These are phyloP conservation scores for Sanghuangporus baumii DNA, from an alignment of 1,284 basidiomycete species.

Conservation along the genomic window DNA sequence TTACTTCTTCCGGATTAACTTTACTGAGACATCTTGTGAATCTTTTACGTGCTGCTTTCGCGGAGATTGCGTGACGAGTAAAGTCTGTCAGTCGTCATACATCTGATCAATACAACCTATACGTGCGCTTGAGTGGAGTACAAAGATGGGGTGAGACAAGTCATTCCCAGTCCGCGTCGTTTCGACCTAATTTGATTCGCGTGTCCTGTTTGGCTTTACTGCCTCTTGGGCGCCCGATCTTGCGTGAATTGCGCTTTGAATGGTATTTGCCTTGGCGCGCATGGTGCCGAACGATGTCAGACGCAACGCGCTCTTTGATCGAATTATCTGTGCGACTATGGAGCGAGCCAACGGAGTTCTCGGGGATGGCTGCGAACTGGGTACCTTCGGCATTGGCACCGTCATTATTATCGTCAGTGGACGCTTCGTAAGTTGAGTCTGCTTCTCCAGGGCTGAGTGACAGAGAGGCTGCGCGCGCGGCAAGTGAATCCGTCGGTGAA, in stretches of 20 bases:
- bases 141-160: neutral
- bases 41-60: no score
- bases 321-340: neutral
- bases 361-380: neutral
- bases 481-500: slow-evolving; percentile 32
- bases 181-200: slow-evolving; percentile 55
- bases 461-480: slow-evolving; percentile 30
- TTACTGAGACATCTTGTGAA: no score
- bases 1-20: no score
- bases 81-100: no score
- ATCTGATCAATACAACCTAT: no score
- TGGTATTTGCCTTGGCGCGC: slow-evolving; percentile 71
- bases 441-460: slow-evolving; percentile 13
- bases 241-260: slow-evolving; percentile 57
- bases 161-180: slow-evolving; percentile 61
- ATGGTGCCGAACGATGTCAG: slow-evolving; percentile 56
- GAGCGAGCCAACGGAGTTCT: neutral
- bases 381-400: neutral
- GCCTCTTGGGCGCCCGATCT: slow-evolving; percentile 70
- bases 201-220: slow-evolving; percentile 81
- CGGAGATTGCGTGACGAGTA: no score
- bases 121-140: neutral
- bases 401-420: neutral
- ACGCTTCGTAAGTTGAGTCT: neutral
- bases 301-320: slow-evolving; percentile 50